Percentiles rank a stretch among this genome's conserved stretches.
Conservation (phyloP, 1,139 yeast species). For the Meyerozyma carpophila region DNA sequence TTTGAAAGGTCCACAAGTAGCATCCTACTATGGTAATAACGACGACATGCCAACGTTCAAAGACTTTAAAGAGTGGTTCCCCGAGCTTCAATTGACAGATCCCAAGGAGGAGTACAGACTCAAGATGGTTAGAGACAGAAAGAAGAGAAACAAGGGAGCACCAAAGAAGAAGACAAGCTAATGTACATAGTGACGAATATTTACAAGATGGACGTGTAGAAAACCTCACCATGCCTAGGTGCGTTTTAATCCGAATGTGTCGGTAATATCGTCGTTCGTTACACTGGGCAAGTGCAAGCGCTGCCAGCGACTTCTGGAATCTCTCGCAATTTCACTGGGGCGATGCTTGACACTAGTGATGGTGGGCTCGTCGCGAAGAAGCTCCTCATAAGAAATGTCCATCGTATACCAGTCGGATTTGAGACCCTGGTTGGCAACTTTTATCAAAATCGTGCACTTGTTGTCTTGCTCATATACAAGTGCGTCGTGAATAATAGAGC, state of each 20-base stretch:
- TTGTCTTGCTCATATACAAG: background rate
- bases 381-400: background rate
- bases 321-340: background rate
- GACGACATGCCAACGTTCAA: constrained; percentile 56
- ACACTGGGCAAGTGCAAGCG: background rate
- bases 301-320: background rate
- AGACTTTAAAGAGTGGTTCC: constrained; percentile 53
- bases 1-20: constrained; percentile 69
- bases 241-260: constrained; percentile 8
- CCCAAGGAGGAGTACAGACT: constrained; percentile 70
- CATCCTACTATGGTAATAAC: constrained; percentile 73
- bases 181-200: constrained; percentile 1
- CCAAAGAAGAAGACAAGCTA: constrained; percentile 61
- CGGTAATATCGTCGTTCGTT: constrained; percentile 7
- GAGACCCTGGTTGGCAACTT: background rate
- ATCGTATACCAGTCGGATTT: background rate
- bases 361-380: background rate
- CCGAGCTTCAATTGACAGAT: constrained; percentile 59
- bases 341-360: background rate
- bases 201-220: background rate
- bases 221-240: background rate
- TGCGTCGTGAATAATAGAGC: background rate
- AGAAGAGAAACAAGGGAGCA: constrained; percentile 90
- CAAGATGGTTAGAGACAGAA: constrained; percentile 60
- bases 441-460: background rate